A percentile compares a stretch with the other conserved stretches of the same genome.
Conservation (phyloP, 2,329 filamentous ascomycete species). For the Colletotrichum eleusines region DNA sequence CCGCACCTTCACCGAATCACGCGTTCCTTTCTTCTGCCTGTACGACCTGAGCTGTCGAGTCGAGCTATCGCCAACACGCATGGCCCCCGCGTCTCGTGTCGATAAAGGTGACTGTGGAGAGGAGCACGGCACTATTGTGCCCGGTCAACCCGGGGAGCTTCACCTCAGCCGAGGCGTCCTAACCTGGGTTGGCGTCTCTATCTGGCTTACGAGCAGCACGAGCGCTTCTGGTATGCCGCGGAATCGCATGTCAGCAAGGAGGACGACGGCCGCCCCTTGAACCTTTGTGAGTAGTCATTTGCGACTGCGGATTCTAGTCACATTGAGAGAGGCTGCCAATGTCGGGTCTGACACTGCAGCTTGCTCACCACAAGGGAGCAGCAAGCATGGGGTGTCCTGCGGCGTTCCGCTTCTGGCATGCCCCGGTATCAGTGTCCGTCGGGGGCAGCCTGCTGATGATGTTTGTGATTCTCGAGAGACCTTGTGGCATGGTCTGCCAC, state of each 20-base stretch:
- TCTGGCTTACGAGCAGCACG: background rate
- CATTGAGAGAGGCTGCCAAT: conserved; percentile 12
- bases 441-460: conserved; percentile 21
- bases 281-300: conserved; percentile 38
- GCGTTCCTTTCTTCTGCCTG: conserved; percentile 25
- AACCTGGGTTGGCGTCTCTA: background rate
- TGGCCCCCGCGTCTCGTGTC: conserved; percentile 39
- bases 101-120: conserved; percentile 16
- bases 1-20: conserved; percentile 36
- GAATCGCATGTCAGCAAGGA: conserved; percentile 31
- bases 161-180: conserved; percentile 9
- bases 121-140: background rate
- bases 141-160: conserved; percentile 25
- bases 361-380: conserved; percentile 1
- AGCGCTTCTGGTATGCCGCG: conserved; percentile 1
- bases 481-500: conserved; percentile 34
- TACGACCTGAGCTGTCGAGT: conserved; percentile 38
- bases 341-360: conserved; percentile 27
- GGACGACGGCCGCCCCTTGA: conserved; percentile 7
- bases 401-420: conserved; percentile 20
- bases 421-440: conserved; percentile 26
- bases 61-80: conserved; percentile 29
- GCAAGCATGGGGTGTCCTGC: conserved; percentile 15
- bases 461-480: conserved; percentile 11
- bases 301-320: conserved; percentile 12